These are phyloP conservation scores for Psidium guajava DNA, from an alignment of 345 rosid species.

Conservation along the genomic window DNA sequence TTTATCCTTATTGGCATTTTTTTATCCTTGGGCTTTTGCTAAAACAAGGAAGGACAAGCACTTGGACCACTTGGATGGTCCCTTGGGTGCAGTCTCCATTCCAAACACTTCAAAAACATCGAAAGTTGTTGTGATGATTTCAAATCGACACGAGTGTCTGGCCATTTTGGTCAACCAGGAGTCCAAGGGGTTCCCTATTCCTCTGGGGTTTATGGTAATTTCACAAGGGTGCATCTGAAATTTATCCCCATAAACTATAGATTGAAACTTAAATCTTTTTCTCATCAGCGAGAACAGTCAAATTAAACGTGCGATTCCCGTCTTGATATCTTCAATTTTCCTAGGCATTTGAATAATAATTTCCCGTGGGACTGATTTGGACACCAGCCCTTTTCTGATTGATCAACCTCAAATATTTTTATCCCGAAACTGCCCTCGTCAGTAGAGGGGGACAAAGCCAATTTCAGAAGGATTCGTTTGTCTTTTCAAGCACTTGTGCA, in stretches of 20 bases:
- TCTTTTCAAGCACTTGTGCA: background rate
- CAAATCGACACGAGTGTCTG: background rate
- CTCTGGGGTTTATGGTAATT: background rate
- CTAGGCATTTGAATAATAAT: background rate
- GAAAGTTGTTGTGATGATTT: background rate
- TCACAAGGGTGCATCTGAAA: background rate
- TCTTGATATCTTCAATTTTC: constrained; percentile 8
- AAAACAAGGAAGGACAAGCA: background rate
- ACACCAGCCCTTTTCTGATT: background rate
- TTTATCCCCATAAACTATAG: background rate
- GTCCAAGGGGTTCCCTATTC: background rate
- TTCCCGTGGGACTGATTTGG: background rate
- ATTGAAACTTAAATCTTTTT: background rate
- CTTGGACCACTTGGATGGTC: background rate
- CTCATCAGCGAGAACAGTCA: background rate
- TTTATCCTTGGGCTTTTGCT: background rate
- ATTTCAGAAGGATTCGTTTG: background rate
- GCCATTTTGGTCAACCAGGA: background rate
- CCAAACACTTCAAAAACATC: background rate
- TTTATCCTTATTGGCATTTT: background rate
- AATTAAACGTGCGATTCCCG: constrained; percentile 1
- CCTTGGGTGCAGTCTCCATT: background rate
- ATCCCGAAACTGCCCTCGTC: background rate
- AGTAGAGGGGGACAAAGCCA: background rate
- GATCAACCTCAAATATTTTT: background rate